Conservation (phyloP, 1,284 basidiomycete genomes). For the Fomitopsis schrenkii region DNA sequence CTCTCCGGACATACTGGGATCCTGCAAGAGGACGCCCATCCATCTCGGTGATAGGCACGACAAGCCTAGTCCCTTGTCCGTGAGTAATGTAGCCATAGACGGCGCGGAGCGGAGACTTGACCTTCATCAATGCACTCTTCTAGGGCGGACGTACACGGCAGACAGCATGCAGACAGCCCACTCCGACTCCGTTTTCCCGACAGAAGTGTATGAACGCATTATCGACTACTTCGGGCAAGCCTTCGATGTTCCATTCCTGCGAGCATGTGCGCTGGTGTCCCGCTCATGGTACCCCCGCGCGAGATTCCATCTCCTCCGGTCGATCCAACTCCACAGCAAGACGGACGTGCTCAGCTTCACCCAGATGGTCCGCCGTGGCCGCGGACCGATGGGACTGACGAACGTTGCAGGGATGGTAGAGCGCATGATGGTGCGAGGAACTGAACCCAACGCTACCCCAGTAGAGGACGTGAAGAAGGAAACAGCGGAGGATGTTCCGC, state of each 20-base stretch:
- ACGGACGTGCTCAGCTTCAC: neutral
- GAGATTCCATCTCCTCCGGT: neutral
- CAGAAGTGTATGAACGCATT: neutral
- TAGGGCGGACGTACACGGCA: no score
- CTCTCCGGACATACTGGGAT: no score
- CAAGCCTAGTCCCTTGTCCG: no score
- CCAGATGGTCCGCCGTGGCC: neutral
- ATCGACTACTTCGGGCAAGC: neutral
- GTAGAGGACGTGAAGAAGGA: neutral
- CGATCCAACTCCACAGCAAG: neutral
- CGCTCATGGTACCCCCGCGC: neutral
- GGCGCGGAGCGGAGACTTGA: no score
- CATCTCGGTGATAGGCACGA: no score
- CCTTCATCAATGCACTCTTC: no score
- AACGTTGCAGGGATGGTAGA: neutral
- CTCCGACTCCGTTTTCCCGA: neutral
- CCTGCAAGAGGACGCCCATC: no score
- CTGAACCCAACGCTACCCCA: neutral
- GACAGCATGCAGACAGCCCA: neutral
- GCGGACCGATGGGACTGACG: neutral
- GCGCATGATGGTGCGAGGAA: neutral
- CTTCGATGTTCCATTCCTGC: neutral
- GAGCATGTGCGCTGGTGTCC: neutral
- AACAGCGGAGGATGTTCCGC: neutral
- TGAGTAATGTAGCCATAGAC: no score